These are phyloP conservation scores for Candida silvatica DNA, from an alignment of 805 yeast genomes.

Conservation along the genomic window DNA sequence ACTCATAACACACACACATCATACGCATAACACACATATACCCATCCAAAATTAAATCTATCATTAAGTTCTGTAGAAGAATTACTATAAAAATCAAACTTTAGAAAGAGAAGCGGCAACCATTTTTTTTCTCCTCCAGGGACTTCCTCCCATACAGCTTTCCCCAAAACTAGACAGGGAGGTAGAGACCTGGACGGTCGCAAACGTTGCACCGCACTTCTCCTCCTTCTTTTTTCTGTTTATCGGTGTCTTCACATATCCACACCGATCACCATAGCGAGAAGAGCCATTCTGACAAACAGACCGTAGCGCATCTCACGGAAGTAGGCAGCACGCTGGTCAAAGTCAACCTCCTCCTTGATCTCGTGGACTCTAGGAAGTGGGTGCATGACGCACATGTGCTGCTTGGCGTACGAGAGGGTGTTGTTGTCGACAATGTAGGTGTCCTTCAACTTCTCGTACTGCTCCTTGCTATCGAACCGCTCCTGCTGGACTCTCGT, in stretches of 20 bases:
- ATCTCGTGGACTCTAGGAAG: slow-evolving; percentile 95
- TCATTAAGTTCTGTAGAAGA: no score
- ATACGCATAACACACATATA: neutral
- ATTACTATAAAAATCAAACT: neutral
- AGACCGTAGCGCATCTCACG: slow-evolving; percentile 99
- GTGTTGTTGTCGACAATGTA: slow-evolving; percentile 91
- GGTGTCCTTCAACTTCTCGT: slow-evolving; percentile 81
- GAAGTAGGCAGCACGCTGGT: slow-evolving; percentile 98
- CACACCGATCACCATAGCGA: slow-evolving; percentile 97
- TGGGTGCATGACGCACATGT: slow-evolving; percentile 99
- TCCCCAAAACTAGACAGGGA: slow-evolving; percentile 1
- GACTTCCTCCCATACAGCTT: neutral
- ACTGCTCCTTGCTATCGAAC: slow-evolving; percentile 66
- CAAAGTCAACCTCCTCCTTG: slow-evolving; percentile 97
- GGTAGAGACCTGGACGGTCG: no score
- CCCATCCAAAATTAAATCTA: neutral
- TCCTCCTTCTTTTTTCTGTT: no score
- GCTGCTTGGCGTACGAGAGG: slow-evolving; percentile 87
- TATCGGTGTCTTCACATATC: slow-evolving; percentile 30
- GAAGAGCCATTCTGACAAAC: slow-evolving; percentile 96
- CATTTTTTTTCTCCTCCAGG: neutral
- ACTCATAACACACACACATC: neutral
- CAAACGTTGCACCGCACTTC: no score
- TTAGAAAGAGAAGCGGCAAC: neutral
- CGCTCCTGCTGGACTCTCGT: slow-evolving; percentile 98